phyloP scores from a whole-genome alignment of 140 eudicot species.

The Oenanthe javanica region DNA sequence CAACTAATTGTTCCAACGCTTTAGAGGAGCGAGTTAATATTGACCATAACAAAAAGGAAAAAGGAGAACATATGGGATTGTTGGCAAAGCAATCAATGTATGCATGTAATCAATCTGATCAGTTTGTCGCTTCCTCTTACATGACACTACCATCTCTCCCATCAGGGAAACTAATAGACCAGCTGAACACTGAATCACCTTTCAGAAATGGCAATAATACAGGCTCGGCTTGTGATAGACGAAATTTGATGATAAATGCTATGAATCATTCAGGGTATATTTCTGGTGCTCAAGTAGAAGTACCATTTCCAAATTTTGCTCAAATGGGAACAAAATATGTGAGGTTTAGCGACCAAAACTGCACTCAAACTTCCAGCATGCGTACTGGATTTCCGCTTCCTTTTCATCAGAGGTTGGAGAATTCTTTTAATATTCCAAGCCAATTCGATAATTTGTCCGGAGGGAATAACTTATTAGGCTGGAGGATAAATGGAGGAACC shows the following conservation, averaged over 20 bases:
- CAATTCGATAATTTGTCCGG: conserved; percentile 27
- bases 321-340: conserved; percentile 19
- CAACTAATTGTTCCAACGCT: background rate
- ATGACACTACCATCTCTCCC: background rate
- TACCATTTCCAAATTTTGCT: conserved; percentile 26
- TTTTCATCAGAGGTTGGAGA: conserved; percentile 28
- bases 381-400: conserved; percentile 28
- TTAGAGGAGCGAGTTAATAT: background rate
- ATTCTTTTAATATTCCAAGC: conserved; percentile 22
- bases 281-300: conserved; percentile 22
- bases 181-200: conserved; percentile 1
- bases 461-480: conserved; percentile 16
- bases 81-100: background rate
- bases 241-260: conserved; percentile 8
- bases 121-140: background rate
- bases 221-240: conserved; percentile 26
- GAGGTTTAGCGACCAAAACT: conserved; percentile 9
- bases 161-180: conserved; percentile 16
- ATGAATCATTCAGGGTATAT: conserved; percentile 14
- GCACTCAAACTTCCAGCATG: conserved; percentile 23
- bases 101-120: background rate
- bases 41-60: conserved; percentile 8
- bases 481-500: conserved; percentile 36
- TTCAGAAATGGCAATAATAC: conserved; percentile 15
- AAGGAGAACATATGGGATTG: background rate